Evolutionary conservation across 805 yeast species (phyloP), one percentile per base, ranked within the genome.

Genomic region (Saturnispora kantuleensis): DNA sequence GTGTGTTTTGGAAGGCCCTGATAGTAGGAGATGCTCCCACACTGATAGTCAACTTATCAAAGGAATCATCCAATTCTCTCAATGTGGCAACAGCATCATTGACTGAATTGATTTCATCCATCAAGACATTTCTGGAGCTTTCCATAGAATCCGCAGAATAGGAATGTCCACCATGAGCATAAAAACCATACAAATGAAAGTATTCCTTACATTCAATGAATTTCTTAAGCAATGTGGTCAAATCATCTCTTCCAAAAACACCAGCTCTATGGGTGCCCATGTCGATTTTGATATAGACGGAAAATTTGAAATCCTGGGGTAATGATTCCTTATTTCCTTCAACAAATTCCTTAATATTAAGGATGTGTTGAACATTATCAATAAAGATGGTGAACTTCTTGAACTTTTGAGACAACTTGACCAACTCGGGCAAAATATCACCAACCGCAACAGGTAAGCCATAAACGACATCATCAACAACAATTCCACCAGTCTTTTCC

Each of bases 11-110:
- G 21, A 79, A 66, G 0, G 84, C 74, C 55, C 81, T 85, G 5
- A 84, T 77, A 0, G 90, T 84, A 38, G 93, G 93, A 0, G 94
- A 82, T 1, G 93, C 88, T 17, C 94, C 94, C 18, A 83, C 84
- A 0, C 90, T 81, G 2, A 84, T 63, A 6, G 67, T 68, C 28
- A 82, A 61, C 15, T 64, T 52, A 9, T 17, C n/a, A 5, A 66
- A 50, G 1, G 58, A 39, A 3, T 71, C 65, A 42, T 70, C 69
- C 5, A 70, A 45, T 1, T 55, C 50, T 2, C 52, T 18, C 5
- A 74, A 71, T 32, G 55, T 47, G 46, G 60, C 49, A 34, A 73
- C 74, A 2, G 87, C 90, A 9, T 56, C 57, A 16, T 76, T 71
- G 4, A 76, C 85, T 33, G 75, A 72, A 5, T 55, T 56, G 32